phyloP scores from a whole-genome alignment of 441 rosid genomes.

The Viola pubescens region DNA sequence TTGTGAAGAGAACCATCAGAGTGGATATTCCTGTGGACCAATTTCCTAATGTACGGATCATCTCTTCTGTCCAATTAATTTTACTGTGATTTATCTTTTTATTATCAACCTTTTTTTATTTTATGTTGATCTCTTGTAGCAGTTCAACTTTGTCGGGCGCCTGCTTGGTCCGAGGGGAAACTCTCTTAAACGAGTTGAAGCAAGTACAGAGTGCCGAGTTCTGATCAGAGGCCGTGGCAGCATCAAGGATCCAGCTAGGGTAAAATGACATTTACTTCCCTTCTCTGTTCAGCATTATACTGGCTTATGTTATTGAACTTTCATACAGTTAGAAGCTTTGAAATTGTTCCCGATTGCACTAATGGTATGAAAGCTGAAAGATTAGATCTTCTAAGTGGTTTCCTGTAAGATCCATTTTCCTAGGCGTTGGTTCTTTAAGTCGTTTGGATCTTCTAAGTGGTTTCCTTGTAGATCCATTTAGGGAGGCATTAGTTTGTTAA shows the following conservation, averaged over 20 bases:
- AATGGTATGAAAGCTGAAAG: too few relatives aligned
- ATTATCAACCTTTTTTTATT: too few relatives aligned
- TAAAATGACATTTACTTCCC: conserved; percentile 16
- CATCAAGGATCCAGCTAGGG: conserved; percentile 90
- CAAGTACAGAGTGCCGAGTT: conserved; percentile 87
- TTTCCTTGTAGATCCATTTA: too few relatives aligned
- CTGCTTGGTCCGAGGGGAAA: conserved; percentile 98
- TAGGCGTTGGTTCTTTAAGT: too few relatives aligned
- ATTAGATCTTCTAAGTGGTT: too few relatives aligned
- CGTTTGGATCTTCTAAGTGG: too few relatives aligned
- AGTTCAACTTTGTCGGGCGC: conserved; percentile 98
- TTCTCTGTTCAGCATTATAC: background rate
- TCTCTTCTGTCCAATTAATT: conserved; percentile 5
- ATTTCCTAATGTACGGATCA: conserved; percentile 67
- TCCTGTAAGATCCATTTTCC: too few relatives aligned
- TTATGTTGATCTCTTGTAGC: conserved; percentile 27
- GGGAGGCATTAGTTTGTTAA: too few relatives aligned
- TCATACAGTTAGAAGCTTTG: too few relatives aligned
- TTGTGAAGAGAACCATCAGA: conserved; percentile 81
- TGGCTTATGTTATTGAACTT: too few relatives aligned
- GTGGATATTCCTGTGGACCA: conserved; percentile 88
- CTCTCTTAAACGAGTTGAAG: conserved; percentile 95
- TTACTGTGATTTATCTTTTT: too few relatives aligned
- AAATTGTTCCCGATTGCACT: too few relatives aligned
- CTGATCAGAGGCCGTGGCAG: conserved; percentile 96